Evolutionary conservation across 768 basidiomycete genomes (phyloP), one percentile per base, ranked within the genome.

Genomic region (Trametes sanguinea): DNA sequence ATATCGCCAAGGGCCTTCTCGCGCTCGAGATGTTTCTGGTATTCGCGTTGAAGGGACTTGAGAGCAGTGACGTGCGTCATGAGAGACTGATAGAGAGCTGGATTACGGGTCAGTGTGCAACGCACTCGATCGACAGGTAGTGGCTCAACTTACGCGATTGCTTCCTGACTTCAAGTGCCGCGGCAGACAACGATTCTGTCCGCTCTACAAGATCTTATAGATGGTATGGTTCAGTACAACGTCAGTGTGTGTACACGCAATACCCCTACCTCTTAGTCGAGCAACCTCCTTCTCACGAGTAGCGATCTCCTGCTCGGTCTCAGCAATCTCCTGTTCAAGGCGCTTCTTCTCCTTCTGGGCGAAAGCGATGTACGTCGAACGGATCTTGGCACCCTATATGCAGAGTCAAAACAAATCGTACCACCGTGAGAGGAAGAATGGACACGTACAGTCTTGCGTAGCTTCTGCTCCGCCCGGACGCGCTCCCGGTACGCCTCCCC

Each of bases 291-390:
- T 83, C 71, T 92, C 84, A 62, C 83, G 81, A 16, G 75, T 78
- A 44, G 75, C 75, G 42, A 97, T 85, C 68, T 94, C 88, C 45
- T 76, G 74, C 33, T 76, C 74, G 37, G 86, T 69, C 30, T 80
- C 74, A n/a, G 75, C 73, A 27, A 93, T 72, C 43, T 86, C 81
- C 7, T 74, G 80, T 70, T 95, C 89, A 27, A 98, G 74, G 9
- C 92, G 87, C 62, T 81, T 86, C 82, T 91, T 91, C 81, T 98
- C 97, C 75, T 90, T 92, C 62, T 87, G 83, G 1, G 95, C 96
- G 67, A 87, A 93, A 6, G 85, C 78, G 66, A 97, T 89, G 70
- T 98, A 99, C 0, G 89, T 85, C 11, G 88, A 82, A 48, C 96
- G 89, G 65, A 98, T 92, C 80, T 98, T 97, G 10, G 92, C 81